phyloP scores from a whole-genome alignment of 768 basidiomycete species.

The Leccinum boreale region DNA sequence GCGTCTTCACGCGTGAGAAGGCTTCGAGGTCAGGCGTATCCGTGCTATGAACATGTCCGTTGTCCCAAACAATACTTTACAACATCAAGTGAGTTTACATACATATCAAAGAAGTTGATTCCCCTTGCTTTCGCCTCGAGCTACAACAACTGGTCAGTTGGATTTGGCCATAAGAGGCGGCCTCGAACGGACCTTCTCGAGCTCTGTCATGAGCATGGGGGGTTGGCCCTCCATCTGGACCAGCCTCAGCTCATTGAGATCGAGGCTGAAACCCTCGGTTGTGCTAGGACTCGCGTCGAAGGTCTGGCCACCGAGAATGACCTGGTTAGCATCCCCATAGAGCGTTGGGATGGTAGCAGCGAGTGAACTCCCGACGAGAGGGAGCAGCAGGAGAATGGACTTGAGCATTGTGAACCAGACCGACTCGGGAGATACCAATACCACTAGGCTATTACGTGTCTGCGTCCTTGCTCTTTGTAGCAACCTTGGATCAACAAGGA shows the following conservation, averaged over 20 bases:
- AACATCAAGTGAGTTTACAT: conserved; percentile 21
- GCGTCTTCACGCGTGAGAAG: conserved; percentile 34
- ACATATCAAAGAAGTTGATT: conserved; percentile 87
- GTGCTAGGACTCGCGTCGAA: conserved; percentile 20
- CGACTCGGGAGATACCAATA: no score
- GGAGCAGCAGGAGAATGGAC: conserved; percentile 15
- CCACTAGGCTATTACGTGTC: no score
- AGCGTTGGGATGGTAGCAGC: conserved; percentile 16
- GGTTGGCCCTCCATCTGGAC: conserved; percentile 69
- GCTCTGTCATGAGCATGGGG: conserved; percentile 81
- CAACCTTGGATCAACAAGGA: not conserved
- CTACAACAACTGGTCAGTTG: conserved; percentile 35
- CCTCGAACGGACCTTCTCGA: conserved; percentile 65
- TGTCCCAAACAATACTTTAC: not conserved
- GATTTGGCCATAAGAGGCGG: not conserved
- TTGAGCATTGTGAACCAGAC: not conserved
- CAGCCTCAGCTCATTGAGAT: conserved; percentile 69
- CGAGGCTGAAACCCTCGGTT: conserved; percentile 57
- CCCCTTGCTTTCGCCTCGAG: conserved; percentile 76
- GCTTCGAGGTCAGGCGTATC: conserved; percentile 64
- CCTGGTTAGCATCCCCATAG: conserved; percentile 13
- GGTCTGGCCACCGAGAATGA: conserved; percentile 26
- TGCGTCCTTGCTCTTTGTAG: no score
- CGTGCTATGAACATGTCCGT: conserved; percentile 46
- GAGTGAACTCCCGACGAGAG: conserved; percentile 18